phyloP scores from a whole-genome alignment of 2,329 filamentous ascomycete genomes.

The Pseudogymnoascus sp. region DNA sequence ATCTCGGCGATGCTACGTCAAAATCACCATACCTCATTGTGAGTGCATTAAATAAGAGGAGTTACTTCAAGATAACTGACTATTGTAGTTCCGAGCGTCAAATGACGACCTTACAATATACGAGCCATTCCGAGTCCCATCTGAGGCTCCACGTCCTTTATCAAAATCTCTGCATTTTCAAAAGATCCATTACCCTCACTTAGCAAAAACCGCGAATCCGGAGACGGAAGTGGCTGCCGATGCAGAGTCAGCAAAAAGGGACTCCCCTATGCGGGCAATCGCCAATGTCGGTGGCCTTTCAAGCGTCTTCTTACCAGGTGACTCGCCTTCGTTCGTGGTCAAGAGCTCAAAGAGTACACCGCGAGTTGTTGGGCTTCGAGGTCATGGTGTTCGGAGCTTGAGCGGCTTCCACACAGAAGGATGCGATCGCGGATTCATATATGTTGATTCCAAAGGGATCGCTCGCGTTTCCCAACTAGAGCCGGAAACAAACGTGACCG shows the following conservation, averaged over 20 bases:
- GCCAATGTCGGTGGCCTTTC: slow-evolving; percentile 66
- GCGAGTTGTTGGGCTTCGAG: slow-evolving; percentile 63
- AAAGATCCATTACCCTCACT: slow-evolving; percentile 60
- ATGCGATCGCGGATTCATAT: slow-evolving; percentile 76
- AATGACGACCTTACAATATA: slow-evolving; percentile 83
- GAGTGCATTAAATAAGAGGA: slow-evolving; percentile 28
- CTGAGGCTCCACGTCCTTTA: slow-evolving; percentile 16
- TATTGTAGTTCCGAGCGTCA: slow-evolving; percentile 58
- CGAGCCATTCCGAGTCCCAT: slow-evolving; percentile 57
- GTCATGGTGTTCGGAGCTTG: slow-evolving; percentile 59
- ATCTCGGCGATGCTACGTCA: slow-evolving; percentile 67
- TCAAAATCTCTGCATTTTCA: slow-evolving; percentile 57
- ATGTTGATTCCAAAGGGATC: slow-evolving; percentile 63
- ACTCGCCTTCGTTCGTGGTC: slow-evolving; percentile 71
- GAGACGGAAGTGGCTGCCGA: slow-evolving; percentile 37
- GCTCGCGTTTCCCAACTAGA: slow-evolving; percentile 69
- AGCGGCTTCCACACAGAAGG: slow-evolving; percentile 68
- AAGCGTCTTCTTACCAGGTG: slow-evolving; percentile 73
- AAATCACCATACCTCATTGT: slow-evolving; percentile 75
- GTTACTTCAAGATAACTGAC: neutral
- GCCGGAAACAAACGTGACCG: slow-evolving; percentile 54
- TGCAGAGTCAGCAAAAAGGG: slow-evolving; percentile 35
- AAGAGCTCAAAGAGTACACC: slow-evolving; percentile 73
- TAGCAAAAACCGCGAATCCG: slow-evolving; percentile 50
- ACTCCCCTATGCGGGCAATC: slow-evolving; percentile 36